phyloP scores from a whole-genome alignment of 2,329 filamentous ascomycete genomes.

The Nemania sp. region DNA sequence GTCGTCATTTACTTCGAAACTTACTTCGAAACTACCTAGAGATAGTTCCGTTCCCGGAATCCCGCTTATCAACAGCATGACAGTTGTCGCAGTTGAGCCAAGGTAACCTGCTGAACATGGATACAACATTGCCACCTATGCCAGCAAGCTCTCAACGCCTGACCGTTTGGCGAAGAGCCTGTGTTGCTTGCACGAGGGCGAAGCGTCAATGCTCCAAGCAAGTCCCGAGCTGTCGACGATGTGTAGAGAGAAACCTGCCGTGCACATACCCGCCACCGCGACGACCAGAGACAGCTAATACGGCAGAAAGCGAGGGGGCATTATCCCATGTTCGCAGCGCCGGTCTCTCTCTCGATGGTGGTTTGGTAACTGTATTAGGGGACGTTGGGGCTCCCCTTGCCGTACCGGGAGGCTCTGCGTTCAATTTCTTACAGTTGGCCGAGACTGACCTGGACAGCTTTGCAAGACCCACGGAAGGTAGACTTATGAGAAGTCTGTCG shows the following conservation, averaged over 20 bases:
- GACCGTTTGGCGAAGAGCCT: conserved; percentile 40
- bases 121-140: background rate
- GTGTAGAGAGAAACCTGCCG: conserved; percentile 30
- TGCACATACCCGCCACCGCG: conserved; percentile 34
- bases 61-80: background rate
- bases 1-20: too few species aligned
- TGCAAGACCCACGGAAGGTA: background rate
- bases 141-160: background rate
- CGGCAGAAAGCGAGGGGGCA: background rate
- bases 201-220: conserved; percentile 46
- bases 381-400: background rate
- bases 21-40: too few species aligned
- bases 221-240: conserved; percentile 42
- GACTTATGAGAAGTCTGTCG: background rate
- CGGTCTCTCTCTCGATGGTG: background rate
- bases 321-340: background rate
- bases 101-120: conserved; percentile 14
- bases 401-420: background rate
- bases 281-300: conserved; percentile 6
- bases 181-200: conserved; percentile 42
- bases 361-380: background rate
- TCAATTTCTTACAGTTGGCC: conserved; percentile 10
- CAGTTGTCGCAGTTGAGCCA: background rate
- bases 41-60: too few species aligned
- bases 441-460: conserved; percentile 1